Conservation (phyloP, 495 filamentous ascomycete genomes). For the Hypoxylon perforatum region DNA sequence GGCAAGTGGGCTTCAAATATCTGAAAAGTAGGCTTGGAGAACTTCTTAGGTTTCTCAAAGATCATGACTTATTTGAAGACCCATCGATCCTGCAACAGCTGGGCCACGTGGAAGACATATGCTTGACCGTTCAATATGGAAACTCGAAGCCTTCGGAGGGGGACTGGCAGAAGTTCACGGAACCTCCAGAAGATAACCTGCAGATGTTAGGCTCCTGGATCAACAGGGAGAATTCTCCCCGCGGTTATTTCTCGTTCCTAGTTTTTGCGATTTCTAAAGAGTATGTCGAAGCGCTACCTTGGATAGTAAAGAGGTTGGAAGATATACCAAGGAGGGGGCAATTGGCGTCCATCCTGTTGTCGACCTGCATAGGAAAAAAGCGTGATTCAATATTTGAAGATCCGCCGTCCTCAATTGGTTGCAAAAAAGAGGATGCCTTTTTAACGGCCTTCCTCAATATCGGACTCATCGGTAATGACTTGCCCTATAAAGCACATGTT, state of each 20-base stretch:
- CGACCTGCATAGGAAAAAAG: background rate
- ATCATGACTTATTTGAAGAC: no score
- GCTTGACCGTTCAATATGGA: background rate
- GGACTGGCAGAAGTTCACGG: background rate
- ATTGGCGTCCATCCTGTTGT: background rate
- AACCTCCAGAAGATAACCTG: no score
- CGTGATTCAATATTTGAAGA: no score
- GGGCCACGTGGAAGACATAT: conserved; percentile 1
- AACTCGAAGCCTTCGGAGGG: background rate
- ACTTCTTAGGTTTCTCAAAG: no score
- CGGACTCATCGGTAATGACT: conserved; percentile 3
- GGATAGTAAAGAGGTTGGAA: background rate
- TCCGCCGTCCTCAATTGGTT: no score
- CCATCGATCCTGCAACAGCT: background rate
- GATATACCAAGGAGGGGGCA: conserved; percentile 2
- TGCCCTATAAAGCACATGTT: background rate
- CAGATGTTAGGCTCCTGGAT: no score
- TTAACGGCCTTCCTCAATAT: background rate
- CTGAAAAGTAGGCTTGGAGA: no score
- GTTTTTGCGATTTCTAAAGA: background rate
- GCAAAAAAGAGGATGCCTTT: no score
- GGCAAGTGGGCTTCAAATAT: no score
- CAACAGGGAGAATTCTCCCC: no score
- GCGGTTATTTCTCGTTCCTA: no score
- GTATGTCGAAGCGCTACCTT: background rate